Evolutionary conservation across 1,284 basidiomycete genomes (phyloP), one percentile per base, ranked within the genome.

Genomic region (Puccinia polysora): DNA sequence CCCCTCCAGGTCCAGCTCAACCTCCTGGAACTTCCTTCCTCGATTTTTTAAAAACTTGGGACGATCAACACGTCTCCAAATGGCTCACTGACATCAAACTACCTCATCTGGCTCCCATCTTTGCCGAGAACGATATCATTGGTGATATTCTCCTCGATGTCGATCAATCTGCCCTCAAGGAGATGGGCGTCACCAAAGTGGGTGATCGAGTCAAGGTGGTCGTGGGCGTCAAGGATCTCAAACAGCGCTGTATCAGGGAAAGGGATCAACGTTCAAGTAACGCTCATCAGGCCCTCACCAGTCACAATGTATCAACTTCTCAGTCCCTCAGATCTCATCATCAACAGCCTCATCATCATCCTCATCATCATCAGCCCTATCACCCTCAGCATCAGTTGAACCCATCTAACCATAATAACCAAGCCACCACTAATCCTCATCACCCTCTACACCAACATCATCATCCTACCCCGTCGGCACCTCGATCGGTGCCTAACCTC

Each of bases 61-160:
- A 70, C 47, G 56, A 59, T 49, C 38, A 62, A 12, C 67, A 60
- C 14, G 55, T 70, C 40, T 25, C 55, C 2, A 59, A 59, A 38
- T 79, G 77, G 78, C 74, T 79, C 30, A 28, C 45, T 2, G 68
- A 76, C 7, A 62, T 80, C 73, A 88, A 86, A 77, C 91, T 90
- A 76, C 84, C 81, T 0, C 84, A 84, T 36, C 88, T 90, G 77
- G 85, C 87, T 1, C 79, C 83, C 3, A 83, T 85, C 0, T 97
- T 97, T 81, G 85, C 84, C 62, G 83, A 84, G 4, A 89, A 93
- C 81, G 91, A 96, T 78, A 93, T 97, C 75, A 83, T 90, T 53
- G 91, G 93, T 8, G 88, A 89, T 78, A 87, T 96, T 43, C 80
- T 97, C 6, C 83, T 96, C 63, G 93, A 97, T 77, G 82, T 97